Conservation (phyloP, 768 basidiomycete genomes). For the Lactarius tabidus region DNA sequence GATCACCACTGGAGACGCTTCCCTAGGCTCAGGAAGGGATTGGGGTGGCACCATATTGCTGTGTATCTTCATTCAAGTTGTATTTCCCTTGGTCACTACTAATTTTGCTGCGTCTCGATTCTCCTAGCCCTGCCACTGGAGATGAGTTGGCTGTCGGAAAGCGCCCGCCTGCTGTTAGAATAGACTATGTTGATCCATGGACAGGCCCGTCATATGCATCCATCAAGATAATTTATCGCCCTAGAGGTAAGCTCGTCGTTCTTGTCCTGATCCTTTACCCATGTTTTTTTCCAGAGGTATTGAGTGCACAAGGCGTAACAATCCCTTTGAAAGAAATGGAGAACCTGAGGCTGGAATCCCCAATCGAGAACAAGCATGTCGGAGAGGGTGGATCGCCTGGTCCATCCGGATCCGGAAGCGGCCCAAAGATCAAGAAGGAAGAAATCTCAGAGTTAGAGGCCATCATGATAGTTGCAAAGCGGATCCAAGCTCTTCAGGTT, state of each 20-base stretch:
- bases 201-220: background rate
- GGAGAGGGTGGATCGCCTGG: background rate
- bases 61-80: background rate
- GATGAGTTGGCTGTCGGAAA: background rate
- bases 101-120: background rate
- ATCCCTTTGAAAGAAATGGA: background rate
- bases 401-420: background rate
- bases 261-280: background rate
- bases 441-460: too few relatives aligned
- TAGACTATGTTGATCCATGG: background rate
- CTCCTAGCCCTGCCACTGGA: background rate
- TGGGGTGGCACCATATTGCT: slow-evolving; percentile 5
- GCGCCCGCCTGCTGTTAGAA: background rate
- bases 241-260: background rate
- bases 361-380: slow-evolving; percentile 1
- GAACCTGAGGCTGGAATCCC: background rate
- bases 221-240: slow-evolving; percentile 2
- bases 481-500: slow-evolving; percentile 14
- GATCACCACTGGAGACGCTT: background rate
- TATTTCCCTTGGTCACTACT: background rate
- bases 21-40: background rate
- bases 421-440: slow-evolving; percentile 1
- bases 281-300: background rate
- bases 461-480: background rate
- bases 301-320: slow-evolving; percentile 14